Evolutionary conservation across 2,329 filamentous ascomycete genomes (phyloP).

Genomic region (Colletotrichum acutatum): DNA sequence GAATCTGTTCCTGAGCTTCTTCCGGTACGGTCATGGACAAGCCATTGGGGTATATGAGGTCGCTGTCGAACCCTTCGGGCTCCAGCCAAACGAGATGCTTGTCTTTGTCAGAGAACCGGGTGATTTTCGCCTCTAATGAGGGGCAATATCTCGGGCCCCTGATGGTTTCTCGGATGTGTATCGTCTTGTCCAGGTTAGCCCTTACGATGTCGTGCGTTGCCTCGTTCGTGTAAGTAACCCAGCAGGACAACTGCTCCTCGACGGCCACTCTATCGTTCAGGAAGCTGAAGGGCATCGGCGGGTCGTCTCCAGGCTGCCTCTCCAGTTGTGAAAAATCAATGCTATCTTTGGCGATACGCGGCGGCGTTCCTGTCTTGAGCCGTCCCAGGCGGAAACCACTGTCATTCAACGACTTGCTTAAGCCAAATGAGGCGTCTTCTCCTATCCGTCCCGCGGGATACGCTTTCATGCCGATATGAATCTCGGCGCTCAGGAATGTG

Average conservation of each 20-base stretch:
- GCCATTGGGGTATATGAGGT: constrained; percentile 95
- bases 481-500: constrained; percentile 94
- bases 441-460: constrained; percentile 93
- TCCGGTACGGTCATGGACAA: constrained; percentile 96
- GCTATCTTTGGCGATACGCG: constrained; percentile 81
- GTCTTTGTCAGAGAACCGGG: constrained; percentile 84
- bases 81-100: constrained; percentile 96
- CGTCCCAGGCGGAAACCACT: constrained; percentile 91
- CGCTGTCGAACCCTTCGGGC: constrained; percentile 91
- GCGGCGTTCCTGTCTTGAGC: constrained; percentile 95
- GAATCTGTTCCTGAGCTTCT: constrained; percentile 84
- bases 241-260: constrained; percentile 84
- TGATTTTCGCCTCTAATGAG: constrained; percentile 92
- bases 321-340: constrained; percentile 83
- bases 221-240: constrained; percentile 88
- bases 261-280: constrained; percentile 83
- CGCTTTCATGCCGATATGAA: constrained; percentile 88
- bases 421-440: constrained; percentile 89
- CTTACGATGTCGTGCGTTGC: constrained; percentile 85
- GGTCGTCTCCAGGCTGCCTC: constrained; percentile 82
- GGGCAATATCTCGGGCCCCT: constrained; percentile 96
- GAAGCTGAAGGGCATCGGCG: constrained; percentile 91
- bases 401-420: constrained; percentile 89
- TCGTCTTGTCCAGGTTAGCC: constrained; percentile 91
- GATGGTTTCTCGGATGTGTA: constrained; percentile 95